These are phyloP conservation scores for Gentiana straminea DNA, from an alignment of 257 asterid species.

Conservation along the genomic window DNA sequence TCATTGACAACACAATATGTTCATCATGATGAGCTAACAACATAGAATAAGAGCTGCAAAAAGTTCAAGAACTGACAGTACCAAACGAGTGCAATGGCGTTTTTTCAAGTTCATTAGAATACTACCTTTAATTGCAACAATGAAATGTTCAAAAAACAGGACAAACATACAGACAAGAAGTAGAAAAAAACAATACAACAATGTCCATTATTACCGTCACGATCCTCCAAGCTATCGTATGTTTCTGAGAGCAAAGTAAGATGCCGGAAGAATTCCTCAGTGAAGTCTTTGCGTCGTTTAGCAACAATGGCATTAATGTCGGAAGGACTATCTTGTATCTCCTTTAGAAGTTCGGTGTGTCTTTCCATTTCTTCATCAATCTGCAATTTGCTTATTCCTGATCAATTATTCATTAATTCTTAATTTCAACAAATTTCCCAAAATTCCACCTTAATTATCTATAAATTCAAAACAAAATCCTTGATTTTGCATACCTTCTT, in stretches of 20 bases:
- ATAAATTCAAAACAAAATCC: neutral
- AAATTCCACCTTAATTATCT: neutral
- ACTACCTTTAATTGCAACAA: no score
- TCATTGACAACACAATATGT: no score
- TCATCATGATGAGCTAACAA: no score
- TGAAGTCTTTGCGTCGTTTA: slow-evolving; percentile 68
- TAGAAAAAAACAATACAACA: neutral
- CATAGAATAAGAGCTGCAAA: no score
- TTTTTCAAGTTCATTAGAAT: no score
- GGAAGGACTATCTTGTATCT: slow-evolving; percentile 63
- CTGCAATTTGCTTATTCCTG: slow-evolving; percentile 35
- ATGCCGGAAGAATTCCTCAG: slow-evolving; percentile 72
- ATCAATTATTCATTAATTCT: slow-evolving; percentile 13
- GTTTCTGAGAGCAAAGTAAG: slow-evolving; percentile 62
- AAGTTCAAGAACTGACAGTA: no score
- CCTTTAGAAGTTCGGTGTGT: slow-evolving; percentile 61
- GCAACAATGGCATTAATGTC: slow-evolving; percentile 80
- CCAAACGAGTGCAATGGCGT: no score
- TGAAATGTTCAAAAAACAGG: no score
- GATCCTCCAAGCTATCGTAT: slow-evolving; percentile 69
- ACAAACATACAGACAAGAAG: no score
- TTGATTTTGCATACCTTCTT: slow-evolving; percentile 35
- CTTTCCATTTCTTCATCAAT: slow-evolving; percentile 88
- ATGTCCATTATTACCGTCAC: slow-evolving; percentile 46
- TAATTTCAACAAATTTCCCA: no score